A percentile compares a stretch with the other conserved stretches of the same genome.
phyloP scores from a whole-genome alignment of 306 rosid species.

The Cicer cuneatum region DNA sequence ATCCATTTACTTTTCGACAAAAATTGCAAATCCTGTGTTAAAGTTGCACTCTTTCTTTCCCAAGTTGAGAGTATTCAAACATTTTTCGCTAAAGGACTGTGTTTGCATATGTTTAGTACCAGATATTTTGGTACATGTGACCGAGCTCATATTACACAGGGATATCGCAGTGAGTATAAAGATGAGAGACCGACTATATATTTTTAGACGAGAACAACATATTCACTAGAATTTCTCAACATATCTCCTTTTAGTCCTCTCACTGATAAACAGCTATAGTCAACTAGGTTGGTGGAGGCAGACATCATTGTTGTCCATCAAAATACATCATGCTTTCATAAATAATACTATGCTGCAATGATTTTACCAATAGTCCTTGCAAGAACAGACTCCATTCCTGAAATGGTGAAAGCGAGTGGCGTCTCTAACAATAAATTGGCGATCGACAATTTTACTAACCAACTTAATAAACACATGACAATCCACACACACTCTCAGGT shows the following conservation, averaged over 20 bases:
- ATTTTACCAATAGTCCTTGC: slow-evolving; percentile 85
- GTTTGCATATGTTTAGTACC: not conserved
- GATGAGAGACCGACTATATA: too few species aligned
- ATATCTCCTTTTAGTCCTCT: slow-evolving; percentile 22
- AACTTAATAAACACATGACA: slow-evolving; percentile 78
- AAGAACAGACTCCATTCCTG: slow-evolving; percentile 76
- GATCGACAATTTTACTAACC: slow-evolving; percentile 79
- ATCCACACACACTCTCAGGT: slow-evolving; percentile 83
- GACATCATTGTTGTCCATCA: slow-evolving; percentile 34
- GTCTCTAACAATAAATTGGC: slow-evolving; percentile 78
- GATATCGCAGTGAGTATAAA: too few species aligned
- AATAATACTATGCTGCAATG: not conserved
- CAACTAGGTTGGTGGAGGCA: slow-evolving; percentile 9
- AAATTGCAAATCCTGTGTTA: slow-evolving; percentile 13
- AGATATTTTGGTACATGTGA: too few species aligned
- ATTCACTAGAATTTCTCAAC: slow-evolving; percentile 31
- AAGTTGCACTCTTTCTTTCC: slow-evolving; percentile 26
- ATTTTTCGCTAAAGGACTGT: not conserved
- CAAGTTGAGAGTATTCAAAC: slow-evolving; percentile 4
- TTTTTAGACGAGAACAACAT: not conserved
- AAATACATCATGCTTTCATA: slow-evolving; percentile 15
- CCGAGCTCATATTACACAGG: too few species aligned
- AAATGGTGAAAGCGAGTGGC: slow-evolving; percentile 93
- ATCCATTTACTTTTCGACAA: slow-evolving; percentile 2
- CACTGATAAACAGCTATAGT: slow-evolving; percentile 2